Evolutionary conservation across 1,284 basidiomycete genomes (phyloP).

Genomic region (Ustilago tritici): DNA sequence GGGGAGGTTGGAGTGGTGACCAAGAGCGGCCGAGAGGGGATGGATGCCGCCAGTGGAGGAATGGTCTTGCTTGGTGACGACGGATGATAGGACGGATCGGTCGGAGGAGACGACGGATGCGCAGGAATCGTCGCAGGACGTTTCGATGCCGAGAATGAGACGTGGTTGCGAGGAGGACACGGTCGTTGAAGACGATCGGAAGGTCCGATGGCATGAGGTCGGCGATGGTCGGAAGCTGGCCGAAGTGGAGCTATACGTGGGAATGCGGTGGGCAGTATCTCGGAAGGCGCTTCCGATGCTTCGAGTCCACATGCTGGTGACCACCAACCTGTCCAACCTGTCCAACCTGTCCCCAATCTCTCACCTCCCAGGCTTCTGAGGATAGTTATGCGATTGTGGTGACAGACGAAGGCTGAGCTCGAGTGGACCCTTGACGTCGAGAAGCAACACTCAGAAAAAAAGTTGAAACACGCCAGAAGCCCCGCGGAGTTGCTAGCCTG

Average conservation of each 20-base stretch:
- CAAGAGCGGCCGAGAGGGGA: slow-evolving; percentile 57
- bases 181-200: background rate
- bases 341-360: background rate
- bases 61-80: slow-evolving; percentile 65
- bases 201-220: background rate
- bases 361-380: background rate
- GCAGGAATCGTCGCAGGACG: slow-evolving; percentile 68
- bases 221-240: slow-evolving; percentile 7
- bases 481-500: slow-evolving; percentile 9
- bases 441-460: slow-evolving; percentile 7
- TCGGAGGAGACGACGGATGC: slow-evolving; percentile 59
- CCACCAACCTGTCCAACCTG: background rate
- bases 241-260: slow-evolving; percentile 6
- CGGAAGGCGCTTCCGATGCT: slow-evolving; percentile 7
- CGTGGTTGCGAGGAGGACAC: slow-evolving; percentile 1
- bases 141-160: slow-evolving; percentile 65
- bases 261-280: background rate
- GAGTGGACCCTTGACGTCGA: slow-evolving; percentile 10
- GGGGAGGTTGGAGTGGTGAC: slow-evolving; percentile 58
- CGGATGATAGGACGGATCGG: slow-evolving; percentile 54
- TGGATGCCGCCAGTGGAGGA: slow-evolving; percentile 61
- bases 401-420: background rate
- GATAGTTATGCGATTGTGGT: background rate
- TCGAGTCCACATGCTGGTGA: slow-evolving; percentile 11
- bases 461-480: background rate